These are phyloP conservation scores for Buxus sempervirens DNA, from an alignment of 164 flowering plant genomes.

Conservation along the genomic window DNA sequence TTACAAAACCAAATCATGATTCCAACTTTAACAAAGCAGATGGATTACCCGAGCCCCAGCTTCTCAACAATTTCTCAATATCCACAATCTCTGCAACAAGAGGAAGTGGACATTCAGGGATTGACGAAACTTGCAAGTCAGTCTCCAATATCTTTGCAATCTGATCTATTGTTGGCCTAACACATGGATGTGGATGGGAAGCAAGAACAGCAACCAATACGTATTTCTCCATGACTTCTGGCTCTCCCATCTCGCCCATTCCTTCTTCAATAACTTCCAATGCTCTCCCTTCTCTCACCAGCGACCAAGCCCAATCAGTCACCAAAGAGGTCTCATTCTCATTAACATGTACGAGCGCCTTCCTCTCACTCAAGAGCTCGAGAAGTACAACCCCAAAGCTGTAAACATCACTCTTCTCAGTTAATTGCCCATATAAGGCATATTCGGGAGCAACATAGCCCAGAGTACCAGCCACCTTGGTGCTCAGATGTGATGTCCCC, in stretches of 20 bases:
- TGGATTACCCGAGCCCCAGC: constrained; percentile 50
- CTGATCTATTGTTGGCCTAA: constrained; percentile 90
- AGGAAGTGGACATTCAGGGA: constrained; percentile 69
- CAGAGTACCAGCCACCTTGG: constrained; percentile 1
- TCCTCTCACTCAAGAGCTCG: constrained; percentile 81
- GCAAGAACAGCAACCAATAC: constrained; percentile 65
- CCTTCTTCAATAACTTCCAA: constrained; percentile 69
- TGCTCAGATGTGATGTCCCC: not conserved
- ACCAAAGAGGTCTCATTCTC: constrained; percentile 45
- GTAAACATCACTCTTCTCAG: not conserved
- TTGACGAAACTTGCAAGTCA: constrained; percentile 54
- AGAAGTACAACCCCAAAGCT: constrained; percentile 38
- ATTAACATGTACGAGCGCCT: constrained; percentile 37
- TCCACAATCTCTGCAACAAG: constrained; percentile 46
- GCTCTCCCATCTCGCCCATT: constrained; percentile 54
- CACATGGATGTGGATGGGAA: constrained; percentile 76
- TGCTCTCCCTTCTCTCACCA: constrained; percentile 52
- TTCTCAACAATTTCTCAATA: constrained; percentile 60
- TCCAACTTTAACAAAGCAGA: constrained; percentile 21
- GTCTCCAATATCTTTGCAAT: constrained; percentile 81
- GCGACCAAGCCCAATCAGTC: constrained; percentile 85
- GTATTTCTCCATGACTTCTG: constrained; percentile 60
- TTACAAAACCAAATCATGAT: too few species aligned
- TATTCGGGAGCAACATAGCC: not conserved
- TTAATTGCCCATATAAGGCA: not conserved